Base-by-base conservation (phyloP, 371 early-diverging fungal genomes). In the Coemansia sp. region DNA sequence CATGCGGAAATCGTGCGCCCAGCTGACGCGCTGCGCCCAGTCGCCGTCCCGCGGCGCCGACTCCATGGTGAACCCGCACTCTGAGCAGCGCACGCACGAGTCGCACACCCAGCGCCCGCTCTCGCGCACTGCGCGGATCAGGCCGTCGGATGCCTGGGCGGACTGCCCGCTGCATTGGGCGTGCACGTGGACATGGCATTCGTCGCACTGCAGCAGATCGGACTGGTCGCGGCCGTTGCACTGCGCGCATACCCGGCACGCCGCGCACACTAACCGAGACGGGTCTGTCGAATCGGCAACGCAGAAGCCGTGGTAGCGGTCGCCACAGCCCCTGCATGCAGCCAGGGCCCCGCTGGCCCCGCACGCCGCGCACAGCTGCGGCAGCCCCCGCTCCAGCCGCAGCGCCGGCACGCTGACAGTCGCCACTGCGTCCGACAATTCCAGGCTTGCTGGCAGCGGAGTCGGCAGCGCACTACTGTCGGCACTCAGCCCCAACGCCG, bases 1-100 rank as follows among this genome's bases (percentile, higher is more conserved):
- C 26, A 83, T 56, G 7, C 63, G 39, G 8, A 56, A 81, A n/a
- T 75, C 83, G 49, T 77, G 66, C 6, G 74, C 55, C 83, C 82
- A 83, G 26, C 67, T 47, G 7, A 33, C 59, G 0, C 58, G 45
- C 43, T 39, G 39, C 33, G 20, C 14, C 62, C 51, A 50, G 10
- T 68, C 64, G 26, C 34, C 12, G 10, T 34, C n/a, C 51, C 5
- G 14, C 16, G 1, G 51, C 36, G 8, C 34, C 3, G 4, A 50
- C 0, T 11, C 40, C 63, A 66, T 65, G 7, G 31, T n/a, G 31
- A 62, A 60, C 14, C 66, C 77, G 42, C 77, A 77, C 33, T 76
- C 77, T 8, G 47, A 51, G 34, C 77, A 77, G 38, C 41, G 16
- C 8, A 69, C 58, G 48, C 77, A 77, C 20, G n/a, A 26, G 53